phyloP scores from a whole-genome alignment of 495 filamentous ascomycete genomes.

The Penicillium silybi region DNA sequence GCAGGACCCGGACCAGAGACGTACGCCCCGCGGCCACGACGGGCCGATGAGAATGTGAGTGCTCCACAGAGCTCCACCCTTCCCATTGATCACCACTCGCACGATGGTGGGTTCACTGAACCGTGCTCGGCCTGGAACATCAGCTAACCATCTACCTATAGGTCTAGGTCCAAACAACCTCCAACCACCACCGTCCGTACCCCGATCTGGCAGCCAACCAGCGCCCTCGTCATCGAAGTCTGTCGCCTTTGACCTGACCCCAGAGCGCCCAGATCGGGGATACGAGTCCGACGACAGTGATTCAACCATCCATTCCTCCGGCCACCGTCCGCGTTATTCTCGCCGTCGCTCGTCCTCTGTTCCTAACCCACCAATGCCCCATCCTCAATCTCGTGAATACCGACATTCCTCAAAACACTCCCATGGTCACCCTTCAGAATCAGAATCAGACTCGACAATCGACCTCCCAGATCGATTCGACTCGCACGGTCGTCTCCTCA shows the following conservation, averaged over 20 bases:
- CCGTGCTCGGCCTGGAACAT: constrained; percentile 4
- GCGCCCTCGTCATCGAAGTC: constrained; percentile 28
- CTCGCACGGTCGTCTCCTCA: constrained; percentile 49
- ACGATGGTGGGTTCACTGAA: constrained; percentile 45
- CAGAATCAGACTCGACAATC: constrained; percentile 45
- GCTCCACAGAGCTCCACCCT: constrained; percentile 33
- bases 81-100: constrained; percentile 33
- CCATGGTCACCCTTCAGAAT: constrained; percentile 13
- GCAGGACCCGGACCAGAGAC: constrained; percentile 34
- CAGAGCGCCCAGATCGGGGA: constrained; percentile 17
- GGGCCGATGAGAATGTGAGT: constrained; percentile 58
- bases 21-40: constrained; percentile 40
- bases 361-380: constrained; percentile 12
- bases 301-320: constrained; percentile 27
- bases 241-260: constrained; percentile 34
- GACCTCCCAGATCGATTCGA: constrained; percentile 67
- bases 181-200: neutral
- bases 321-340: constrained; percentile 17
- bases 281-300: constrained; percentile 47
- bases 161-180: constrained; percentile 24
- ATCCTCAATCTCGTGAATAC: neutral
- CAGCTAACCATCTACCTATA: constrained; percentile 2
- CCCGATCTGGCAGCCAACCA: constrained; percentile 26
- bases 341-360: constrained; percentile 29
- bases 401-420: constrained; percentile 3